phyloP scores from a whole-genome alignment of 176 grass and related monocot genomes.

The Oryza punctata region DNA sequence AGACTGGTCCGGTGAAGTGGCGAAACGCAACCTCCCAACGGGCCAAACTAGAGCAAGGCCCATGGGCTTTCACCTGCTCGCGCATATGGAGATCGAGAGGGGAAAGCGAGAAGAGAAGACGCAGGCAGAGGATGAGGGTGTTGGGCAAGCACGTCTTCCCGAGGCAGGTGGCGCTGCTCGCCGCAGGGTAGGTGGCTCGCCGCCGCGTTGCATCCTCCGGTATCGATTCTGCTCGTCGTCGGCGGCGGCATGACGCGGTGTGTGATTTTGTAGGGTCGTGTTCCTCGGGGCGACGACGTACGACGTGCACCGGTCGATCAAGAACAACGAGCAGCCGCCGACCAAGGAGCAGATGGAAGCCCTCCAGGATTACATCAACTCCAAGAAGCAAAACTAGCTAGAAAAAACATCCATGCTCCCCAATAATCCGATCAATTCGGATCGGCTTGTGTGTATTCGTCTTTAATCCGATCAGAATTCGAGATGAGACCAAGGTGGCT shows the following conservation, averaged over 20 bases:
- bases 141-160: slow-evolving; percentile 68
- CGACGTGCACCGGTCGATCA: slow-evolving; percentile 93
- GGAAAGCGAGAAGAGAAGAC: no score
- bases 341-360: slow-evolving; percentile 76
- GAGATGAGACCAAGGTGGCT: background rate
- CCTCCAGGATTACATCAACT: slow-evolving; percentile 65
- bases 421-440: background rate
- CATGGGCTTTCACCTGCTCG: background rate
- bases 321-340: slow-evolving; percentile 67
- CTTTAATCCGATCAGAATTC: background rate
- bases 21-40: background rate
- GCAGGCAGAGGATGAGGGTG: slow-evolving; percentile 43
- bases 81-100: background rate
- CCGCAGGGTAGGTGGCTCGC: no score
- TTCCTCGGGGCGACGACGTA: slow-evolving; percentile 79
- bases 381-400: slow-evolving; percentile 43
- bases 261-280: slow-evolving; percentile 41
- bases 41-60: background rate
- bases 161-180: slow-evolving; percentile 48
- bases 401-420: background rate
- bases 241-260: background rate
- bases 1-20: background rate
- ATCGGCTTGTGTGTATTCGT: background rate
- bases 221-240: background rate
- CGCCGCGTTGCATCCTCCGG: background rate